Evolutionary conservation across 805 yeast species (phyloP).

Genomic region (Komagataella mondaviorum): DNA sequence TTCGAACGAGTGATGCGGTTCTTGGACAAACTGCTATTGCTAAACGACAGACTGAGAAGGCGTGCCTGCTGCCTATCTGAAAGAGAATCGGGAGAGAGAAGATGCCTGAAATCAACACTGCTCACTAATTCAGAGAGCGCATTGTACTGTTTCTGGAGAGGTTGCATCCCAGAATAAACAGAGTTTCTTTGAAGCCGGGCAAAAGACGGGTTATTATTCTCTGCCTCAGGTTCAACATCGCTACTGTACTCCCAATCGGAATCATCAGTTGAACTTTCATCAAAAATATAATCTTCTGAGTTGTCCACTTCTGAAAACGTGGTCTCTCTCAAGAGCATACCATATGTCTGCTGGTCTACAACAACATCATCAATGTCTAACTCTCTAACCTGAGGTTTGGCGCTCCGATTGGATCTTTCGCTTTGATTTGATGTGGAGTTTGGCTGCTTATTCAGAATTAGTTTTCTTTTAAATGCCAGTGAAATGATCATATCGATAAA

Average conservation of each 20-base stretch:
- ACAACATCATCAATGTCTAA: background rate
- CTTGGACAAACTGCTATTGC: background rate
- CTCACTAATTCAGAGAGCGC: background rate
- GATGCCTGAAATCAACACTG: background rate
- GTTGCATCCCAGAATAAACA: background rate
- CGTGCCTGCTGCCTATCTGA: background rate
- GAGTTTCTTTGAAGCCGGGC: background rate
- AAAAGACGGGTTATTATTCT: background rate
- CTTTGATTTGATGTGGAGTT: conserved; percentile 1
- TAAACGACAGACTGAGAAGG: background rate
- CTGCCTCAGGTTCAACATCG: conserved; percentile 6
- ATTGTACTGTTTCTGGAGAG: background rate
- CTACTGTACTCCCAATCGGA: conserved; percentile 6
- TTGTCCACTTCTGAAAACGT: background rate
- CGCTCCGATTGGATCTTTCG: background rate
- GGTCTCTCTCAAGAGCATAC: background rate
- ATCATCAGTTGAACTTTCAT: conserved; percentile 2
- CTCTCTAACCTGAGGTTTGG: background rate
- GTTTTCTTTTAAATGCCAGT: conserved; percentile 4
- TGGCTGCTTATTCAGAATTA: background rate
- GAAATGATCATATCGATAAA: background rate
- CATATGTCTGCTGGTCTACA: background rate
- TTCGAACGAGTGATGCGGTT: conserved; percentile 14
- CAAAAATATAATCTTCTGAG: background rate
- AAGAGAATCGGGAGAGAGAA: background rate